Evolutionary conservation across 345 rosid genomes (phyloP), one percentile per base, ranked within the genome.

Genomic region (Noccaea caerulescens): DNA sequence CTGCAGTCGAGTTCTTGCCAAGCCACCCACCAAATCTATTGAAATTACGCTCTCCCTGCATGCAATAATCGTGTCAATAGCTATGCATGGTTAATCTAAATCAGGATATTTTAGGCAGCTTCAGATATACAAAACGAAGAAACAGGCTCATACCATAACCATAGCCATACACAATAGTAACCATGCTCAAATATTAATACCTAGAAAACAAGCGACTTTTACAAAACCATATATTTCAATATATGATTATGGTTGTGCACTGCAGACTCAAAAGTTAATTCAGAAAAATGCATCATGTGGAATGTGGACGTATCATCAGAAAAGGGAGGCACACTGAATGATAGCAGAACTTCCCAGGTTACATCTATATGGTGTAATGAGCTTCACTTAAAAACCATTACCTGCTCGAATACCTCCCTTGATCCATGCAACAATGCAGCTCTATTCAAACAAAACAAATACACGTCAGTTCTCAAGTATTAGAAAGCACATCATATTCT

Each of bases 11-110:
- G 73, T 89, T 94, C 82, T 88, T 94, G 69, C 99, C 99, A 62
- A 94, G 85, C 98, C 98, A 94, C 37, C 96, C 96, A 77, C 99
- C 95, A 82, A 94, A 91, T 72, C 97, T 84, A 75, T 94, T 94
- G 82, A 82, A 89, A 79, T 94, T 94, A 27, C 93, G 79, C 79
- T 94, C 99, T 56, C 99, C 99, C 99, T 94, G 88, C 67, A 80
- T 72, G 53, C 14, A 36, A 60, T 53, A 72, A 52, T 52, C 36
- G 38, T 47, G 60, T 69, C 38, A 70, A 68, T 30, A 60, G 45
- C 50, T 44, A 64, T 66, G 68, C 69, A 44, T 9, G 9, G 51
- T 63, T 58, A 64, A 37, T 69, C 20, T 20, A 14, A 45, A 57
- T 49, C 13, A 46, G 4, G 38, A 39, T 9, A 63, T 41, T 20